Conservation (phyloP, 257 asterid genomes). For the Leptodermis oblonga region DNA sequence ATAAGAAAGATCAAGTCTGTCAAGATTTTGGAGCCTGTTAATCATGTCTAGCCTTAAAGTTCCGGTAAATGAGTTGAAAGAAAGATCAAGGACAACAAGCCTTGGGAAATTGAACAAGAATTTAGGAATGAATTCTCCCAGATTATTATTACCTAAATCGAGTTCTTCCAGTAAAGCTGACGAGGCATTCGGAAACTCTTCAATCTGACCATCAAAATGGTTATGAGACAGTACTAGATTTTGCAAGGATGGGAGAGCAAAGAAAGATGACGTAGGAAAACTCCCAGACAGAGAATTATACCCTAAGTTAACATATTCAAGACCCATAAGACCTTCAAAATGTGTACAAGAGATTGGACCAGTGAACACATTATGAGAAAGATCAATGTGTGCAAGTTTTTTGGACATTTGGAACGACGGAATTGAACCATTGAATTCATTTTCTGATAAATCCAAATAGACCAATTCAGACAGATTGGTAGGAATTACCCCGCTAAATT, state of each 20-base stretch:
- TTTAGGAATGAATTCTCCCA: conserved; percentile 13
- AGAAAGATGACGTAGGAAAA: conserved; percentile 20
- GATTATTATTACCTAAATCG: conserved; percentile 19
- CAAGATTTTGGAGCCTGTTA: conserved; percentile 3
- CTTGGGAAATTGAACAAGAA: conserved; percentile 14
- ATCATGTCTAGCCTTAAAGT: conserved; percentile 19
- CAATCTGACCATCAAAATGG: conserved; percentile 10
- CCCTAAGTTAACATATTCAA: not conserved
- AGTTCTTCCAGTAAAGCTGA: conserved; percentile 11
- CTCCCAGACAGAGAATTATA: conserved; percentile 11
- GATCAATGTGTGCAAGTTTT: conserved; percentile 6
- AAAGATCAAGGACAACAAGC: conserved; percentile 14
- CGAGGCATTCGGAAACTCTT: conserved; percentile 10
- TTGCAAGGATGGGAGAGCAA: conserved; percentile 12
- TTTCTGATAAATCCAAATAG: conserved; percentile 13
- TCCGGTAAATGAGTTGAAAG: conserved; percentile 26
- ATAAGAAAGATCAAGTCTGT: conserved; percentile 25
- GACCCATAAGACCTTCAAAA: conserved; percentile 12
- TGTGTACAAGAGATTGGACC: conserved; percentile 16
- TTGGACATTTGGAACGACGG: conserved; percentile 16
- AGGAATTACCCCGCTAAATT: conserved; percentile 22
- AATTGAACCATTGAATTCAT: conserved; percentile 11
- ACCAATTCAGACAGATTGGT: not conserved
- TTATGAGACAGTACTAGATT: conserved; percentile 8
- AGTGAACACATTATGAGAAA: conserved; percentile 12